Conservation (phyloP, 257 asterid genomes). For the Avicennia marina region DNA sequence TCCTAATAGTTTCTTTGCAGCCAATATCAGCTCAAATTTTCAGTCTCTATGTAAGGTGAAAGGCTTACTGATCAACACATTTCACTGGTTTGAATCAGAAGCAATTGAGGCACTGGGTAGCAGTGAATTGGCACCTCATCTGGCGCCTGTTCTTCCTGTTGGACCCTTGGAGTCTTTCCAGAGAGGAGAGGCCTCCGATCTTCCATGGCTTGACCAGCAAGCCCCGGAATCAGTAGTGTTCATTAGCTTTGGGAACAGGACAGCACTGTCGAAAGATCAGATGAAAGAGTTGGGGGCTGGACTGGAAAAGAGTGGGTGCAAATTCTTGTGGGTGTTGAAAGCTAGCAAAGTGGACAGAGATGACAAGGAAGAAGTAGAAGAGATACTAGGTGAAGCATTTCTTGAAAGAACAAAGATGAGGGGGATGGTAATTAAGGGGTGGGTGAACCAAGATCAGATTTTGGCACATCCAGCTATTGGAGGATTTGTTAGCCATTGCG, state of each 20-base stretch:
- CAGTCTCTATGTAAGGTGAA: conserved; percentile 13
- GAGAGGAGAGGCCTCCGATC: not conserved
- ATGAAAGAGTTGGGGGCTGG: conserved; percentile 33
- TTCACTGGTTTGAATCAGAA: conserved; percentile 27
- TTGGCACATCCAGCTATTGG: conserved; percentile 35
- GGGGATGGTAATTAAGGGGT: conserved; percentile 34
- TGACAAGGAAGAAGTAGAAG: conserved; percentile 25
- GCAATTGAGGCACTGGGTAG: conserved; percentile 26
- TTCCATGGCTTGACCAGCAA: conserved; percentile 49
- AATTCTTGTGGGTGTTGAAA: conserved; percentile 45
- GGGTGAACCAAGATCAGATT: conserved; percentile 45
- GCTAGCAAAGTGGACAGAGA: conserved; percentile 43
- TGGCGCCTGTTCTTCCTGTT: conserved; percentile 28
- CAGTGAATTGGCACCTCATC: not conserved
- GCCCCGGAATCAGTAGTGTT: conserved; percentile 31
- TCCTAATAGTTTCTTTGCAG: conserved; percentile 21
- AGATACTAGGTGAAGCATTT: conserved; percentile 25
- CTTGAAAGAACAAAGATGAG: conserved; percentile 22
- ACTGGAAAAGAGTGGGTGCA: conserved; percentile 26
- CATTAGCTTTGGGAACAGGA: conserved; percentile 48
- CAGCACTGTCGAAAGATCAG: conserved; percentile 36
- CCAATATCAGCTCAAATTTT: conserved; percentile 20
- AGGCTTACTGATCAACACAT: conserved; percentile 45
- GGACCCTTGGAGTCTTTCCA: conserved; percentile 34
- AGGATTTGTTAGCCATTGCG: conserved; percentile 43